Evolutionary conservation across 2,329 filamentous ascomycete genomes (phyloP).

Genomic region (Corinectria fuckeliana): DNA sequence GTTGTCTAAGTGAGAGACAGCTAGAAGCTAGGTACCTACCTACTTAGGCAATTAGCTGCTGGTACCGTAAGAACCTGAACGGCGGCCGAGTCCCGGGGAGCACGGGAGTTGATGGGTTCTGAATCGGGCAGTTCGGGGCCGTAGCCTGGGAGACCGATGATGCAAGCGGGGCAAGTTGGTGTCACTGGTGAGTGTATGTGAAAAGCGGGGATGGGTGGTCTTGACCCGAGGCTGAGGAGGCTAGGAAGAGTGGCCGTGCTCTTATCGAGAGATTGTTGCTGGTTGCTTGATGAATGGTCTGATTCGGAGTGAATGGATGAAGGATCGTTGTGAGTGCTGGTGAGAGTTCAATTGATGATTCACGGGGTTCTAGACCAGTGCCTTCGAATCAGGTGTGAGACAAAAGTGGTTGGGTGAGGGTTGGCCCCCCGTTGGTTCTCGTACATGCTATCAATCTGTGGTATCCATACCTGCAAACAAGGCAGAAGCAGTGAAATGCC

Average conservation of each 20-base stretch:
- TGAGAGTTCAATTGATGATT: neutral
- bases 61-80: neutral
- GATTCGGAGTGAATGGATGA: neutral
- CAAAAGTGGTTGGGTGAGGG: too few relatives aligned
- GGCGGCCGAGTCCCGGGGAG: neutral
- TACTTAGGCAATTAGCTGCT: neutral
- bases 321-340: neutral
- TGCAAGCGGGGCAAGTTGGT: constrained; percentile 22
- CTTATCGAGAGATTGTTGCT: neutral
- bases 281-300: neutral
- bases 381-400: neutral
- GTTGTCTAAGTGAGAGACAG: neutral
- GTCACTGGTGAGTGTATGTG: neutral
- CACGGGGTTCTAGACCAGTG: neutral
- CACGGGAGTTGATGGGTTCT: constrained; percentile 2
- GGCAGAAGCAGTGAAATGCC: too few relatives aligned
- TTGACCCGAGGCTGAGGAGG: neutral
- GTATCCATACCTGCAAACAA: neutral
- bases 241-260: neutral
- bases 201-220: neutral
- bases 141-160: constrained; percentile 2
- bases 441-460: neutral
- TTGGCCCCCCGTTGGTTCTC: neutral
- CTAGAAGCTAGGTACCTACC: neutral
- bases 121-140: constrained; percentile 15